Evolutionary conservation across 371 early-diverging fungal species (phyloP).

Genomic region (Catenaria anguillulae): DNA sequence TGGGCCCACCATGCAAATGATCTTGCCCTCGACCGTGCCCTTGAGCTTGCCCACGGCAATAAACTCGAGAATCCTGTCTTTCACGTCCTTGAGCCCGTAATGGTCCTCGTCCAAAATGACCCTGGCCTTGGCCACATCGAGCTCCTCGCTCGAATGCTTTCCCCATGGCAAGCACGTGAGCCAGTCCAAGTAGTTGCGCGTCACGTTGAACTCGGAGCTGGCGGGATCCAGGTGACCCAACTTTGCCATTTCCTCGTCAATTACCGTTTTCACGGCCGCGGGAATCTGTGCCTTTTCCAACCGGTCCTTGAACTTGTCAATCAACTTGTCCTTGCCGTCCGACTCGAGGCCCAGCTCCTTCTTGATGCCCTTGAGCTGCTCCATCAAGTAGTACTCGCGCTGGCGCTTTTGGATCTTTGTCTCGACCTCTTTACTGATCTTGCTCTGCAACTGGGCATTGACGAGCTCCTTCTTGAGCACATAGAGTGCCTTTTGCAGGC

Average conservation of each 20-base stretch:
- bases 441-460: conserved; percentile 88
- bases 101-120: conserved; percentile 90
- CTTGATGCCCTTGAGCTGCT: conserved; percentile 95
- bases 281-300: conserved; percentile 75
- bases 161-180: conserved; percentile 95
- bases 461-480: conserved; percentile 91
- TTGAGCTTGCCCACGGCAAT: conserved; percentile 93
- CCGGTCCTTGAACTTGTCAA: conserved; percentile 78
- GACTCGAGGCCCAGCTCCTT: conserved; percentile 90
- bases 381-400: conserved; percentile 95
- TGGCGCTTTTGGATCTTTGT: conserved; percentile 87
- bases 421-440: conserved; percentile 88
- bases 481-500: conserved; percentile 75
- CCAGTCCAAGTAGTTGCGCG: conserved; percentile 91
- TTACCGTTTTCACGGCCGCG: conserved; percentile 71
- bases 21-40: conserved; percentile 90
- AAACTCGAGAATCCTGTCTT: conserved; percentile 94
- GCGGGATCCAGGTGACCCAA: conserved; percentile 86
- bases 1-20: conserved; percentile 88
- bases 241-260: conserved; percentile 93
- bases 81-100: conserved; percentile 94
- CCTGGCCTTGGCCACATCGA: conserved; percentile 64
- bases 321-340: conserved; percentile 92
- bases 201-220: conserved; percentile 91
- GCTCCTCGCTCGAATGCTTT: conserved; percentile 68